A percentile compares a stretch with the other conserved stretches of the same genome.
phyloP scores from a whole-genome alignment of 495 filamentous ascomycete genomes.

The Polyplosphaeria fusca region DNA sequence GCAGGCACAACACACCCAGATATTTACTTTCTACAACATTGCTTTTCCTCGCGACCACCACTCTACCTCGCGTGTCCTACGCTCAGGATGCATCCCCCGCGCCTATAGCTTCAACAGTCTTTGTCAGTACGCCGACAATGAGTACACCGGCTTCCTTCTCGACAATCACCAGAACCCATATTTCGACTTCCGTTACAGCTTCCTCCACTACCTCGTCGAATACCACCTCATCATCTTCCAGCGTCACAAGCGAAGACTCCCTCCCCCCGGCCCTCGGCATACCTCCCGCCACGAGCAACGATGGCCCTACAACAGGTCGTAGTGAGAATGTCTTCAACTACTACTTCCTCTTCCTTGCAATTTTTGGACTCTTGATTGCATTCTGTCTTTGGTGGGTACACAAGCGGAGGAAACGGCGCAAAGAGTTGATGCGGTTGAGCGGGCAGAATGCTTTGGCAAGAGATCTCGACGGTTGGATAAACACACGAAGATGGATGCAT shows the following conservation, averaged over 20 bases:
- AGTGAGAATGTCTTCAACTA: conserved; percentile 38
- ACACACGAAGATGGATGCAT: conserved; percentile 34
- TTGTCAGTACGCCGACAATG: background rate
- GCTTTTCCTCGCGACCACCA: conserved; percentile 9
- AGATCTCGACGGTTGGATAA: conserved; percentile 40
- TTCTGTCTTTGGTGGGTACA: conserved; percentile 34
- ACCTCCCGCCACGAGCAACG: background rate
- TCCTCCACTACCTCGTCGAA: conserved; percentile 10
- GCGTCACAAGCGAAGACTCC: background rate
- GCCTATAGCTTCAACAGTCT: background rate
- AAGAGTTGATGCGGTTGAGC: conserved; percentile 26
- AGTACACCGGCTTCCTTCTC: background rate
- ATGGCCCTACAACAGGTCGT: background rate
- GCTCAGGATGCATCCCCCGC: conserved; percentile 8
- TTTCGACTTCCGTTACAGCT: conserved; percentile 10
- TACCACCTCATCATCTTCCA: conserved; percentile 1
- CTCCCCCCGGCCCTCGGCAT: background rate
- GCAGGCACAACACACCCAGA: background rate
- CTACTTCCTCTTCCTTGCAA: conserved; percentile 45
- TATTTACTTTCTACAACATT: conserved; percentile 1
- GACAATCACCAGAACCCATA: background rate
- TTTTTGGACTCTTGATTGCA: conserved; percentile 34
- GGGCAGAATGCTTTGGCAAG: conserved; percentile 38
- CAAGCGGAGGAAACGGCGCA: conserved; percentile 31
- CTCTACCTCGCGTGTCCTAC: background rate